Base-by-base conservation (phyloP, 768 basidiomycete genomes). In the Kondoa subrosea region DNA sequence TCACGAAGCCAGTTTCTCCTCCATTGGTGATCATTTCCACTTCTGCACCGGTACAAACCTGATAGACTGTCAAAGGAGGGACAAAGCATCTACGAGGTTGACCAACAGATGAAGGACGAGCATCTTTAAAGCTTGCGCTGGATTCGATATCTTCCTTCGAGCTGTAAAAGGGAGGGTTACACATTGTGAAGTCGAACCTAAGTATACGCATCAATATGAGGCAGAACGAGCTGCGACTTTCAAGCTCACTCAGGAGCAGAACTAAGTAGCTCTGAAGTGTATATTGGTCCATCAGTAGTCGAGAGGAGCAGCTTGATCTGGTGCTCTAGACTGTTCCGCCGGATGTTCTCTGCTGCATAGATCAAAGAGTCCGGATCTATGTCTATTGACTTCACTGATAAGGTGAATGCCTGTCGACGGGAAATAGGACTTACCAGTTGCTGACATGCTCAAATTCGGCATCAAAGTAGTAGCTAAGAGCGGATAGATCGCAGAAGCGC, bases 101-200 rank as follows among this genome's bases (percentile, higher is more conserved):
- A 57, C 83, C 58, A 73, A 91, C 91, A 1, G 88, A 87, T 72
- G 80, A 85, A 0, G 93, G 87, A 3, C 78, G 79, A 16, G 80
- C 76, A 60, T 83, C 83, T 73, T 97, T 96, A 3, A 78, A 77
- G 25, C 81, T 81, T 0, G 84, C 82, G 1, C 84, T 85, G 1
- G 76, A 74, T 0, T 73, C 71, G 4, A 91, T 81, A 68, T 97
- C 93, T 32, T 85, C 83, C 0, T 76, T 74, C 67, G 85, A 87
- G n/a, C 80, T 75, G 74, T 95, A 97, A 77, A 99, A 99, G 0
- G 93, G 93, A 0, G 93, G 93, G 76, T 97, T 99, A 78, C 92
- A 96, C 85, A 97, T 89, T 0, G 85, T 84, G 71, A 93, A 90
- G 67, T 87, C 83, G 73, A 85, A 84, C 2, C 83, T 84, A 65